A percentile compares a stretch with the other conserved stretches of the same genome.
Conservation (phyloP, 2,329 filamentous ascomycete genomes). For the Pseudocercospora ulei region DNA sequence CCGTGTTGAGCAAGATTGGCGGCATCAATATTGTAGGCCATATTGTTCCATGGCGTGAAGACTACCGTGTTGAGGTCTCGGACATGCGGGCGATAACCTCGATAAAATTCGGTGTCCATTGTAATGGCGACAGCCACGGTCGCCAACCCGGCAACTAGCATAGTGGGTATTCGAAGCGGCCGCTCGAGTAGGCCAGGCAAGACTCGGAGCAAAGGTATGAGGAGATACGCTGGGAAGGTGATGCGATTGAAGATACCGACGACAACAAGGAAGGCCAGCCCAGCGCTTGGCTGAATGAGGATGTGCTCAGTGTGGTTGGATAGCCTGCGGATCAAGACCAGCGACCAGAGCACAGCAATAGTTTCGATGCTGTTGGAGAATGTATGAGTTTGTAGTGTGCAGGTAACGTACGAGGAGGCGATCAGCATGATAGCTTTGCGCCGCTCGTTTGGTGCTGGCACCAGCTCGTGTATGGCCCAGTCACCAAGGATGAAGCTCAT, state of each 20-base stretch:
- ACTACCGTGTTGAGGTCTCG: constrained; percentile 48
- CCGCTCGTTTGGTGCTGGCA: constrained; percentile 62
- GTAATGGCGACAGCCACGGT: constrained; percentile 67
- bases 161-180: constrained; percentile 41
- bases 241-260: constrained; percentile 93
- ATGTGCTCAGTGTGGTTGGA: constrained; percentile 67
- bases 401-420: constrained; percentile 94
- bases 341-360: constrained; percentile 79
- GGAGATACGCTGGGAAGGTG: constrained; percentile 86
- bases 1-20: constrained; percentile 46
- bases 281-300: constrained; percentile 62
- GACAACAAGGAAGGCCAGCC: constrained; percentile 71
- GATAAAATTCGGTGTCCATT: constrained; percentile 79
- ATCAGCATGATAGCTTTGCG: constrained; percentile 70
- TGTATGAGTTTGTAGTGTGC: constrained; percentile 96
- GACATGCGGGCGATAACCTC: constrained; percentile 58
- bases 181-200: constrained; percentile 76
- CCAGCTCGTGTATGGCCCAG: constrained; percentile 90
- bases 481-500: constrained; percentile 95
- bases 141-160: constrained; percentile 55
- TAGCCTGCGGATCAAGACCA: constrained; percentile 85
- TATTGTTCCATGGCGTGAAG: constrained; percentile 47
- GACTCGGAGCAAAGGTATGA: constrained; percentile 72
- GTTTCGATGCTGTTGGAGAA: constrained; percentile 98
- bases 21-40: constrained; percentile 44